phyloP scores from a whole-genome alignment of 805 yeast species.

The Nakazawaea peltata region DNA sequence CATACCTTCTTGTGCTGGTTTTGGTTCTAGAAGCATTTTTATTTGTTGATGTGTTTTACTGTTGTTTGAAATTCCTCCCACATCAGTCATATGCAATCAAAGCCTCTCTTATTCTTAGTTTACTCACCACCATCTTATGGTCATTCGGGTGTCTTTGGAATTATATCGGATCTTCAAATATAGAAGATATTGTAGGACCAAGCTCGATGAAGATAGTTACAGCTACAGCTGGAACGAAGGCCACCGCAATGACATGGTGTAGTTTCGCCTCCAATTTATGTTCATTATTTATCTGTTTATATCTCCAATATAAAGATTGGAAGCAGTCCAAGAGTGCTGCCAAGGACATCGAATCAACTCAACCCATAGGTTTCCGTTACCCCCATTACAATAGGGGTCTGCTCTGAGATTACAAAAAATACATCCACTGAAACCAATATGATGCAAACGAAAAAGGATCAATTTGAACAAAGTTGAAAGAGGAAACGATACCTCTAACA shows the following conservation, averaged over 20 bases:
- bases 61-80: conserved; percentile 43
- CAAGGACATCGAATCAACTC: too few species aligned
- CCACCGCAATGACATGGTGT: conserved; percentile 54
- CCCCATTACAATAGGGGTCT: too few species aligned
- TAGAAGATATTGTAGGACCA: conserved; percentile 31
- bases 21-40: conserved; percentile 34
- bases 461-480: too few species aligned
- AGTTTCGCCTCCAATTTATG: conserved; percentile 40
- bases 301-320: too few species aligned
- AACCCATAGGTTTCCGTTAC: too few species aligned
- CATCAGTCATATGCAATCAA: conserved; percentile 19
- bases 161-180: conserved; percentile 45
- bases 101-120: conserved; percentile 23
- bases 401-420: too few species aligned
- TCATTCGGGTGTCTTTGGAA: conserved; percentile 61
- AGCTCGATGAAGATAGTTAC: conserved; percentile 43
- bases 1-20: conserved; percentile 42
- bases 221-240: conserved; percentile 39
- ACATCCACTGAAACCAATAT: too few species aligned
- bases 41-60: conserved; percentile 34
- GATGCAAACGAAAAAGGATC: too few species aligned
- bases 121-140: conserved; percentile 39
- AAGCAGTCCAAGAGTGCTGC: too few species aligned
- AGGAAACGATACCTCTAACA: too few species aligned
- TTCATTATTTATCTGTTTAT: conserved; percentile 29